Percentiles rank a stretch among this genome's conserved stretches.
phyloP scores from a whole-genome alignment of 441 rosid species.

The Bruguiera hainesii region DNA sequence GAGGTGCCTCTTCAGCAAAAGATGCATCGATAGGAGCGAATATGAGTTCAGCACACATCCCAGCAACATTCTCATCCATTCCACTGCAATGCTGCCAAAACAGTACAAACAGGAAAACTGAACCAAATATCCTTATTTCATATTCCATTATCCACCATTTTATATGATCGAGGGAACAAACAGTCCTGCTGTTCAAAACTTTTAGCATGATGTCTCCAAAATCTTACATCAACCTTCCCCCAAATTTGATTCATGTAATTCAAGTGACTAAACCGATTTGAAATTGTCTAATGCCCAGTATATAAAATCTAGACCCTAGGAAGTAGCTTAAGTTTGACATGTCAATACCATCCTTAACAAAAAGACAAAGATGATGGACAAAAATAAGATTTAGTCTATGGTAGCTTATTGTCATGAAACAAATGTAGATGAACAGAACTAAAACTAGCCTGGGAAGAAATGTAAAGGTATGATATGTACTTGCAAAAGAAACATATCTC shows the following conservation, averaged over 20 bases:
- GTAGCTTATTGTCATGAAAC: too few species aligned
- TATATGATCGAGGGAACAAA: neutral
- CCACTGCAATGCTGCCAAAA: constrained; percentile 79
- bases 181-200: neutral
- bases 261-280: too few species aligned
- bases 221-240: too few species aligned
- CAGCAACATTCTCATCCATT: constrained; percentile 89
- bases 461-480: constrained; percentile 34
- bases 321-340: too few species aligned
- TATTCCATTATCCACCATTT: neutral
- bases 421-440: neutral
- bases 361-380: too few species aligned
- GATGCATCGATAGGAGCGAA: constrained; percentile 97
- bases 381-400: neutral
- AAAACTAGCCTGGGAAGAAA: neutral
- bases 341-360: too few species aligned
- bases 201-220: too few species aligned
- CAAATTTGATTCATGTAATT: too few species aligned
- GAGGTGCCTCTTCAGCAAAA: constrained; percentile 97
- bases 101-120: neutral
- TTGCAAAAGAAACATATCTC: constrained; percentile 88
- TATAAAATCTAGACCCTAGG: too few species aligned
- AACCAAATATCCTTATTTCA: neutral
- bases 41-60: constrained; percentile 90
- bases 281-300: too few species aligned